Conservation (phyloP, 805 yeast genomes). For the Starmerella apis region DNA sequence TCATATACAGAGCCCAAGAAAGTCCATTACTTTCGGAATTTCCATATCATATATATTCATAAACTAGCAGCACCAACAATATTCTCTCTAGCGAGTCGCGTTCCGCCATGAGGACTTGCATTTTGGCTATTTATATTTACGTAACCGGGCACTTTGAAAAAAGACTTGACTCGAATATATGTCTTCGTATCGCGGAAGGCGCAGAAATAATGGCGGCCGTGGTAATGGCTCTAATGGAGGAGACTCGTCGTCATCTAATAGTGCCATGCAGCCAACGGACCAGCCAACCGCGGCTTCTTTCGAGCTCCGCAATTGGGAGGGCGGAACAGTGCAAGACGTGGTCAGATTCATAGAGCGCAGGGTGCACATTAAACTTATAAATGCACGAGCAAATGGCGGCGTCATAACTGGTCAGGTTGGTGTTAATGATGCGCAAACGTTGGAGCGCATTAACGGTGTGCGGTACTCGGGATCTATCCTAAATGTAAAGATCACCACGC, state of each 20-base stretch:
- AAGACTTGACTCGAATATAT: neutral
- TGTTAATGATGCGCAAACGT: constrained; percentile 46
- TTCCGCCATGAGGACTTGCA: too few relatives aligned
- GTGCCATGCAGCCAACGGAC: constrained; percentile 29
- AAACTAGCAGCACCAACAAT: too few relatives aligned
- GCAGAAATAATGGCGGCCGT: constrained; percentile 20
- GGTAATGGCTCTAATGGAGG: constrained; percentile 29
- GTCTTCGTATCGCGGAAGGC: constrained; percentile 16
- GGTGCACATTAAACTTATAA: constrained; percentile 44
- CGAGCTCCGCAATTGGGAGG: constrained; percentile 72
- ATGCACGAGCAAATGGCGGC: constrained; percentile 47
- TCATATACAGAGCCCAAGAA: too few relatives aligned
- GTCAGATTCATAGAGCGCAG: constrained; percentile 61
- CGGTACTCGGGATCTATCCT: constrained; percentile 67
- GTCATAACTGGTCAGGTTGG: constrained; percentile 51
- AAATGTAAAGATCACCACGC: constrained; percentile 37
- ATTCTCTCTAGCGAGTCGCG: too few relatives aligned
- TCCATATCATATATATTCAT: too few relatives aligned
- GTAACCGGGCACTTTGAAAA: neutral
- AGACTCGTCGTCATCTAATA: constrained; percentile 24
- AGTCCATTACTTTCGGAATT: too few relatives aligned
- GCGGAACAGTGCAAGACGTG: constrained; percentile 60
- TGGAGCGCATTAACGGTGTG: constrained; percentile 61
- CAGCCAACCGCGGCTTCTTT: constrained; percentile 29
- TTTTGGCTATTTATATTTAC: too few relatives aligned